Conservation (phyloP, 805 yeast genomes). For the Hanseniaspora vineae region DNA sequence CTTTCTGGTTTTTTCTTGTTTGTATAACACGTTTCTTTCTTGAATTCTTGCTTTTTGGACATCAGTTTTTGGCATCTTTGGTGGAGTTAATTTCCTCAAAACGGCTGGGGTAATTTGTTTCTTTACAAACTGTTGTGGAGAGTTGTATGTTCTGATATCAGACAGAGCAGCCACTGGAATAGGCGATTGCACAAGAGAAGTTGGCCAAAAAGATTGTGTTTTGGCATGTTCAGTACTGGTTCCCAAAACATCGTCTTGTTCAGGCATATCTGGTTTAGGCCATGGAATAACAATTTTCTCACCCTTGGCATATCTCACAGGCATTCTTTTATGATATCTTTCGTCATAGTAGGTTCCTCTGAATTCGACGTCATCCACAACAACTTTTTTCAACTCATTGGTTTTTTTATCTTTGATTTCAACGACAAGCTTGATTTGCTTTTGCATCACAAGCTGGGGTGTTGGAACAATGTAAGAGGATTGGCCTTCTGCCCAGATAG, state of each 20-base stretch:
- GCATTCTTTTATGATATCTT: constrained; percentile 58
- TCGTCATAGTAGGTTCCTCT: constrained; percentile 64
- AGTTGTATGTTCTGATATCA: constrained; percentile 61
- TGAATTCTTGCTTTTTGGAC: constrained; percentile 48
- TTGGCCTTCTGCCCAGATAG: constrained; percentile 62
- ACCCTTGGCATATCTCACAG: constrained; percentile 63
- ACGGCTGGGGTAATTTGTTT: constrained; percentile 35
- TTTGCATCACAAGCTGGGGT: constrained; percentile 49
- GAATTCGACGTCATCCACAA: constrained; percentile 60
- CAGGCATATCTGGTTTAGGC: constrained; percentile 55
- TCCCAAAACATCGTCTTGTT: constrained; percentile 43
- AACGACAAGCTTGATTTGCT: constrained; percentile 63
- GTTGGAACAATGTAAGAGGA: constrained; percentile 55
- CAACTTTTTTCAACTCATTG: constrained; percentile 56
- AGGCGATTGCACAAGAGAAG: constrained; percentile 51
- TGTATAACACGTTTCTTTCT: constrained; percentile 34
- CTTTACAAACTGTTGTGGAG: constrained; percentile 44
- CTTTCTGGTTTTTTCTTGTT: constrained; percentile 16
- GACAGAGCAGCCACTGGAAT: constrained; percentile 53
- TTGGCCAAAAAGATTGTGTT: constrained; percentile 64
- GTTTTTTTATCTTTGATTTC: constrained; percentile 51
- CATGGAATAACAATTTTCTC: constrained; percentile 69
- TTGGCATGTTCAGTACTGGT: constrained; percentile 46
- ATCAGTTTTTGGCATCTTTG: constrained; percentile 64
- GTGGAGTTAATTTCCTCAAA: constrained; percentile 48